Evolutionary conservation across 2,329 filamentous ascomycete genomes (phyloP).

Genomic region (Calycina marina): DNA sequence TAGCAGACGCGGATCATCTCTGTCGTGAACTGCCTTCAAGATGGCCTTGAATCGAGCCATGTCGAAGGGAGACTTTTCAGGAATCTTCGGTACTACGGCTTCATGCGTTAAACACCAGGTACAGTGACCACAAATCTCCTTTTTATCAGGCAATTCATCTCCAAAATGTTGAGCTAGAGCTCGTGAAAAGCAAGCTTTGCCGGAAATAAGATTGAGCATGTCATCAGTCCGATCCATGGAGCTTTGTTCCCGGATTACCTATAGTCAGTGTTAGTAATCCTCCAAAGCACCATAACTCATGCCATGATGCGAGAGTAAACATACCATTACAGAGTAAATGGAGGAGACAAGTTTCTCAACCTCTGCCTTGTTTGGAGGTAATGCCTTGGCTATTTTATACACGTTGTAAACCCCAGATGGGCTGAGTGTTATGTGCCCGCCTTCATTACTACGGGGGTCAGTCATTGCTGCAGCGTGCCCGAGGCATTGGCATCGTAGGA

Average conservation of each 20-base stretch:
- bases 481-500: no score
- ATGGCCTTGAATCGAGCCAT: conserved; percentile 27
- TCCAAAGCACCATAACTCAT: no score
- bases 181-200: conserved; percentile 33
- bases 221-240: conserved; percentile 34
- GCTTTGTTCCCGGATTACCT: conserved; percentile 36
- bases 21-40: conserved; percentile 28
- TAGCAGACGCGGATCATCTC: conserved; percentile 44
- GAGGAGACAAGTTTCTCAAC: conserved; percentile 30
- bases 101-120: conserved; percentile 31
- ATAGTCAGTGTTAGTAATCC: no score
- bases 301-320: no score
- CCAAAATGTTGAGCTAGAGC: conserved; percentile 42
- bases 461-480: no score
- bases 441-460: conserved; percentile 39
- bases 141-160: conserved; percentile 30
- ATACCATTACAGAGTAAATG: conserved; percentile 36
- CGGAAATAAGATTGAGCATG: conserved; percentile 39
- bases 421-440: conserved; percentile 33
- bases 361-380: conserved; percentile 30
- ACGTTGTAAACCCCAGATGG: conserved; percentile 36
- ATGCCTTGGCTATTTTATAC: conserved; percentile 32
- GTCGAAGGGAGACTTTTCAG: conserved; percentile 27
- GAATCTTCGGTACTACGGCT: conserved; percentile 26
- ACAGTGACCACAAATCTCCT: conserved; percentile 38